Evolutionary conservation across 805 yeast species (phyloP).

Genomic region (Komagataella pastoris): DNA sequence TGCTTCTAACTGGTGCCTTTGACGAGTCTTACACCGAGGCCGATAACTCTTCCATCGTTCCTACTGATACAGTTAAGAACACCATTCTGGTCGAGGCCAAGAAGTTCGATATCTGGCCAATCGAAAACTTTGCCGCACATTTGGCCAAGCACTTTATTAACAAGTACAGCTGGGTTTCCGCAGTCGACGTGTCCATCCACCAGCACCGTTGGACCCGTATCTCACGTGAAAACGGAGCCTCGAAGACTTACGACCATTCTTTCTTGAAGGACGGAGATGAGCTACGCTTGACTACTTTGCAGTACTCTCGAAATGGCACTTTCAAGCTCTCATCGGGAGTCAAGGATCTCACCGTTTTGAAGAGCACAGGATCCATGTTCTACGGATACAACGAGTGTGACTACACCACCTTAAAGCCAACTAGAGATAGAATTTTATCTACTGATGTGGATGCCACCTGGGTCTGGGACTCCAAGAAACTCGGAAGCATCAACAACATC

Average conservation of each 20-base stretch:
- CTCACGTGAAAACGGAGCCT: slow-evolving; percentile 48
- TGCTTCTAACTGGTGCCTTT: slow-evolving; percentile 65
- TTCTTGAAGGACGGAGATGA: slow-evolving; percentile 80
- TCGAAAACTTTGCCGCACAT: slow-evolving; percentile 80
- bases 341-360: slow-evolving; percentile 71
- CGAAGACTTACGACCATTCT: slow-evolving; percentile 63
- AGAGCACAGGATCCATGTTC: slow-evolving; percentile 89
- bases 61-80: slow-evolving; percentile 90
- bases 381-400: slow-evolving; percentile 80
- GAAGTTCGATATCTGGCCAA: slow-evolving; percentile 76
- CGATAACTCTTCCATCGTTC: slow-evolving; percentile 80
- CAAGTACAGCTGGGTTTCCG: slow-evolving; percentile 69
- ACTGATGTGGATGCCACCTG: slow-evolving; percentile 73
- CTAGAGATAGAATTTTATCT: slow-evolving; percentile 74
- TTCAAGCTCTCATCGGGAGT: slow-evolving; percentile 53
- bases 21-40: slow-evolving; percentile 78
- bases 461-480: slow-evolving; percentile 42
- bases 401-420: slow-evolving; percentile 76
- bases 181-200: slow-evolving; percentile 49
- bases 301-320: slow-evolving; percentile 37
- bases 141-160: slow-evolving; percentile 69
- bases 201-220: slow-evolving; percentile 72
- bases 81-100: slow-evolving; percentile 77
- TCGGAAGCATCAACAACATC: slow-evolving; percentile 37
- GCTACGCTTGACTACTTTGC: slow-evolving; percentile 45